phyloP scores from a whole-genome alignment of 495 filamentous ascomycete genomes.

The Parmelia sp. region DNA sequence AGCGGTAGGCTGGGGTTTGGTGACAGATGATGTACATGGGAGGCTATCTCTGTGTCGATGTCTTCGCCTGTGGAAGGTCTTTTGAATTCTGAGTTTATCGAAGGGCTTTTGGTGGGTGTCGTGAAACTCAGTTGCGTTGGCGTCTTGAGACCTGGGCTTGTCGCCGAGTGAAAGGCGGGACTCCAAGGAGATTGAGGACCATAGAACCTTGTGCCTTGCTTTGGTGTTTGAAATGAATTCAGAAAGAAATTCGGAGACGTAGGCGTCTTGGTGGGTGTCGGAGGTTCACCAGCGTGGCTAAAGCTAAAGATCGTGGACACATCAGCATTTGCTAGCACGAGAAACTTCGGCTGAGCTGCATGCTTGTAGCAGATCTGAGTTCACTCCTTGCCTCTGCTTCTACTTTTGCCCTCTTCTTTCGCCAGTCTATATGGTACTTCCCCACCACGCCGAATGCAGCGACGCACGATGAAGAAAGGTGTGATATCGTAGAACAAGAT shows the following conservation, averaged over 20 bases:
- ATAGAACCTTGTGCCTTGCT: constrained; percentile 49
- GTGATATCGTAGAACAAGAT: background rate
- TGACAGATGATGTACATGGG: constrained; percentile 55
- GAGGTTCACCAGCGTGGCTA: constrained; percentile 72
- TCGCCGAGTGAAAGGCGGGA: constrained; percentile 48
- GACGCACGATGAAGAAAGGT: too few species aligned
- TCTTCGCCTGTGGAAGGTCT: constrained; percentile 27
- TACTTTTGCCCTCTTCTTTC: background rate
- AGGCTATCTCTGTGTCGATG: constrained; percentile 41
- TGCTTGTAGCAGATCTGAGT: constrained; percentile 11
- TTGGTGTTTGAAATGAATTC: constrained; percentile 61
- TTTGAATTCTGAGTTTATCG: constrained; percentile 28
- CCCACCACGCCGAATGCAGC: background rate
- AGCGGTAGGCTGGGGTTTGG: constrained; percentile 45
- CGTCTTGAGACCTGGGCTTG: constrained; percentile 49
- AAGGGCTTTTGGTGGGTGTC: constrained; percentile 25
- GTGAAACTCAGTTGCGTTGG: constrained; percentile 40
- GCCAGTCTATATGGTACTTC: background rate
- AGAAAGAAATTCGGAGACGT: constrained; percentile 57
- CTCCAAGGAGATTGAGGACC: constrained; percentile 48
- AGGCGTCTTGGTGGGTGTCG: constrained; percentile 69
- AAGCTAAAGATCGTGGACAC: constrained; percentile 46
- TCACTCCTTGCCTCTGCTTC: background rate
- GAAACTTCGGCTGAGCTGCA: background rate
- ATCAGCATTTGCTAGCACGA: constrained; percentile 8